These are phyloP conservation scores for Papilionanthe hybrid DNA, from an alignment of 116 monocot genomes.

Conservation along the genomic window DNA sequence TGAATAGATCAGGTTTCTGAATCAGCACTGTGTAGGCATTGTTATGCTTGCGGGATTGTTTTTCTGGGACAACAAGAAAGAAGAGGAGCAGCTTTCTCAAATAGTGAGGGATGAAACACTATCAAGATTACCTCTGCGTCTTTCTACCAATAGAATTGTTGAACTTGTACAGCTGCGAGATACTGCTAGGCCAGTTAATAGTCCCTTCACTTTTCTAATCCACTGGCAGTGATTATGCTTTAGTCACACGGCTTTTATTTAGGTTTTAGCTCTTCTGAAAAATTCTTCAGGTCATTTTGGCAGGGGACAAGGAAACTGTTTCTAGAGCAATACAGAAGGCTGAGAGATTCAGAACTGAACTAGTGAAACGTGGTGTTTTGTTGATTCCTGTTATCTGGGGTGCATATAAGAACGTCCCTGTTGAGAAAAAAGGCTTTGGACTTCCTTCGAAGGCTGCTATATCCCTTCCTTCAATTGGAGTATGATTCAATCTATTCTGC, in stretches of 20 bases:
- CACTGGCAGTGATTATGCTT: not conserved
- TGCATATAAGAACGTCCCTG: constrained; percentile 26
- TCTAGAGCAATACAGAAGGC: constrained; percentile 68
- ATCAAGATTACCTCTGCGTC: constrained; percentile 87
- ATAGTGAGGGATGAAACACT: constrained; percentile 87
- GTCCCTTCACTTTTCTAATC: not conserved
- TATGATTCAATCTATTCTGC: constrained; percentile 25
- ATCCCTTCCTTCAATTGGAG: constrained; percentile 85
- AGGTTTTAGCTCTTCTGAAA: constrained; percentile 15
- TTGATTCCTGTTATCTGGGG: constrained; percentile 86
- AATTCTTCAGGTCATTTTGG: constrained; percentile 80
- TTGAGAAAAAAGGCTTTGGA: constrained; percentile 73
- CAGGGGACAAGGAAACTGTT: constrained; percentile 75
- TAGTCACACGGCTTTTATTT: not conserved
- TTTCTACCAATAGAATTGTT: constrained; percentile 87
- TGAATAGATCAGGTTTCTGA: constrained; percentile 67
- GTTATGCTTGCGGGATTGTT: constrained; percentile 79
- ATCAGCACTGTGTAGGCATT: constrained; percentile 84
- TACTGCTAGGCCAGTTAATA: constrained; percentile 82
- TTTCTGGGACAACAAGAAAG: constrained; percentile 95
- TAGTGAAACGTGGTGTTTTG: constrained; percentile 77
- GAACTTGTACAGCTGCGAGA: constrained; percentile 91
- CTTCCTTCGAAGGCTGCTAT: constrained; percentile 38
- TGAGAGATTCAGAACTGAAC: constrained; percentile 83
- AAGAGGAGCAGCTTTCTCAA: constrained; percentile 88